Base-by-base conservation (phyloP, 164 flowering plant genomes). In the Macadamia integrifolia region DNA sequence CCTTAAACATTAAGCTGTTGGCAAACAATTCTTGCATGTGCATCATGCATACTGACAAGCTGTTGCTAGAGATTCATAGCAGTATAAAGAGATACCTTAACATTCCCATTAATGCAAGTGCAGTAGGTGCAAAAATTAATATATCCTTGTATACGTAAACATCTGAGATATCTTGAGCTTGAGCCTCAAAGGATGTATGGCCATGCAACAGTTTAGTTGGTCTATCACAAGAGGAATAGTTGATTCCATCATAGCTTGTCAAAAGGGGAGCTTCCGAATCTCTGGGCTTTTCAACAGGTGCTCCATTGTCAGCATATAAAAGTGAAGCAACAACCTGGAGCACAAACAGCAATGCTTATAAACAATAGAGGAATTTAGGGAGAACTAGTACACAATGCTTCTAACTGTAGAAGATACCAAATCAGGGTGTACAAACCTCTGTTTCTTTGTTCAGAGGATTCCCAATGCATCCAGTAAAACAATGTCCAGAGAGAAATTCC, bases 101-200 rank as follows among this genome's bases (percentile, higher is more conserved):
- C 5, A 8, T 46, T 9, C 50, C 13, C 50, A 3, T 46, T 46
- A 46, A 8, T 46, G 50, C 50, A 8, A 46, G 50, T 46, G 50
- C 9, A 46, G 50, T 8, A 46, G 50, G 6, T 46, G 9, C 50
- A 3, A 46, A 46, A 46, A 35, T 35, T 3, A 2, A 58, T 7
- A 15, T 59, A 9, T 30, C 40, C 40, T 59, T 28, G 1, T 49
- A 49, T 49, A 49, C 8, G 14, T 43, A 65, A 75, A 58, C 67
- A 92, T 96, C 96, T 86, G 96, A 66, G 98, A 86, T 72, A 92
- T 87, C 71, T 86, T 93, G 43, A 93, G 87, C 80, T 87, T 90
- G 72, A 93, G 23, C 23, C 23, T 23, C 23, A 23, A 23, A 90
- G 60, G 96, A 85, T 49, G 98, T 95, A 69, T 83, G 83, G 32